phyloP scores from a whole-genome alignment of 1,284 basidiomycete species.

The Fistulinella cinereoalba region DNA sequence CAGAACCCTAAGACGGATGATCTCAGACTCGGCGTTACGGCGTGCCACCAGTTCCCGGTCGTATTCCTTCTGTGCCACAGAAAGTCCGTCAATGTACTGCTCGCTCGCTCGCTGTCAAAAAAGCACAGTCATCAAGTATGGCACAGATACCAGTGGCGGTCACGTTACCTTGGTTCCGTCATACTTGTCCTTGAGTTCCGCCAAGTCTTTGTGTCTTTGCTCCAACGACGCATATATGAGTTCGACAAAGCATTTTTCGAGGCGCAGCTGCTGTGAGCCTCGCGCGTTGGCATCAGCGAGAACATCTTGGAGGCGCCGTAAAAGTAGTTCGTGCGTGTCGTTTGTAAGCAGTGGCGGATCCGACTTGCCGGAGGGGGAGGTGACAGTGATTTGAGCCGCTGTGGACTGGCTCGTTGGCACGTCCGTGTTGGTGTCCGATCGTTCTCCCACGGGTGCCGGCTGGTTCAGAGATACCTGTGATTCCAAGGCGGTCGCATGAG shows the following conservation, averaged over 20 bases:
- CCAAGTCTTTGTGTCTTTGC: constrained; percentile 60
- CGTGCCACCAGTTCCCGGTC: constrained; percentile 86
- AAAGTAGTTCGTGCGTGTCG: constrained; percentile 48
- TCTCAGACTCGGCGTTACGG: constrained; percentile 89
- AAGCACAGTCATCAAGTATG: not conserved
- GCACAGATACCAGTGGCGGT: not conserved
- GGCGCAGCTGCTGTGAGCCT: constrained; percentile 60
- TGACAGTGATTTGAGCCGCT: constrained; percentile 42
- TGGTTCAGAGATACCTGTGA: constrained; percentile 14
- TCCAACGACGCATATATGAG: constrained; percentile 71
- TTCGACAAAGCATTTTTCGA: constrained; percentile 77
- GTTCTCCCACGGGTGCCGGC: constrained; percentile 10
- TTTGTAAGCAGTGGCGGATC: constrained; percentile 30
- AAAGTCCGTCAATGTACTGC: constrained; percentile 88
- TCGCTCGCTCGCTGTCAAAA: constrained; percentile 73
- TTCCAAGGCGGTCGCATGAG: constrained; percentile 24
- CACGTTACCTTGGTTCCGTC: constrained; percentile 77
- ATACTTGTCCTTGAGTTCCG: constrained; percentile 72
- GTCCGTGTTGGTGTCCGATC: constrained; percentile 17
- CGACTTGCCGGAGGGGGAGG: constrained; percentile 38
- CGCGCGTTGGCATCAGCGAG: constrained; percentile 63
- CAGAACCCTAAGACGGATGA: constrained; percentile 79
- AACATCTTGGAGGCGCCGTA: constrained; percentile 56
- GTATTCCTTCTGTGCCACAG: constrained; percentile 90
- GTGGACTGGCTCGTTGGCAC: constrained; percentile 11